Conservation (phyloP, 345 rosid species). For the Luvunga scandens region DNA sequence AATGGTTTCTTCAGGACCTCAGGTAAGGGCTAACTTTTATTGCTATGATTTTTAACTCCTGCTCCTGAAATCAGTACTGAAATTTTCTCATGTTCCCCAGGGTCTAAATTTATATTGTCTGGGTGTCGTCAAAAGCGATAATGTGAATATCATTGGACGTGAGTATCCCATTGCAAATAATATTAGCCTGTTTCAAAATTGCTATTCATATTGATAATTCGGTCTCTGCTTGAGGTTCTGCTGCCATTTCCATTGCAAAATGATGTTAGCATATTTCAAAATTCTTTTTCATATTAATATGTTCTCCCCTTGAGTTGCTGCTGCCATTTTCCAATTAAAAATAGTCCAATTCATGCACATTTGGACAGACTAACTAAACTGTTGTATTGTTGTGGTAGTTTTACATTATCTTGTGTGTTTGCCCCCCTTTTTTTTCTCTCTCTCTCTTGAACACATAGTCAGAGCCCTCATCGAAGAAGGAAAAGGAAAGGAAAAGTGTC, state of each 20-base stretch:
- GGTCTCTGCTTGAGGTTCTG: background rate
- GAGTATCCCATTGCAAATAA: constrained; percentile 32
- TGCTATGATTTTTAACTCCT: background rate
- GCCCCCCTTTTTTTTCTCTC: too few species aligned
- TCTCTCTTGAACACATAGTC: background rate
- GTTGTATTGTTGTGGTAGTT: background rate
- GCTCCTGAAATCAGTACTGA: constrained; percentile 3
- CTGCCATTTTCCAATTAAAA: background rate
- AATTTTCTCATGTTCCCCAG: constrained; percentile 38
- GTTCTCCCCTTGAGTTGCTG: background rate
- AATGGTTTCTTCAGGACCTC: constrained; percentile 15
- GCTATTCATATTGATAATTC: background rate
- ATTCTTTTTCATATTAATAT: too few species aligned
- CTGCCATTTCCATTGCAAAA: too few species aligned
- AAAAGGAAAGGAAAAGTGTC: background rate
- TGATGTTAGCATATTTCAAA: too few species aligned
- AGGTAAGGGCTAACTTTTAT: constrained; percentile 36
- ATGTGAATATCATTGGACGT: constrained; percentile 87
- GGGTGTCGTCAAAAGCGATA: constrained; percentile 61
- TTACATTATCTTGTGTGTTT: background rate
- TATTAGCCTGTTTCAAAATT: constrained; percentile 4
- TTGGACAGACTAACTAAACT: background rate
- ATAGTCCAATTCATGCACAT: background rate
- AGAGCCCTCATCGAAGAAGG: background rate
- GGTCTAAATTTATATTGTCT: constrained; percentile 52